phyloP scores from a whole-genome alignment of 179 eudicot species.

The Amaranthus tricolor region DNA sequence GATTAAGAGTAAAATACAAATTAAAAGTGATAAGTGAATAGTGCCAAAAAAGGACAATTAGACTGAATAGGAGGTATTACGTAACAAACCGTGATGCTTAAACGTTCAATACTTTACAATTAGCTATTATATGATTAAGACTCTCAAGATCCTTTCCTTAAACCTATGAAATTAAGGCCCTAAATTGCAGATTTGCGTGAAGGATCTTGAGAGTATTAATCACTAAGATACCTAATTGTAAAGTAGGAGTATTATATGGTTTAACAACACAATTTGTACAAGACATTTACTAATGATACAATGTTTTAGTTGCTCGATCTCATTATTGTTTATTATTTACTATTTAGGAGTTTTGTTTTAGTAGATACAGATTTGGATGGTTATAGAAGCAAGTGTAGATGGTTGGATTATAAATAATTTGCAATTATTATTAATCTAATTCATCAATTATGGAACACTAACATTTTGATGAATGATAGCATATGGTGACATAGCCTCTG shows the following conservation, averaged over 20 bases:
- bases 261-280: slow-evolving; percentile 16
- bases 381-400: slow-evolving; percentile 9
- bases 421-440: not conserved
- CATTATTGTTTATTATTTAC: not conserved
- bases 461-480: no score
- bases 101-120: no score
- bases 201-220: slow-evolving; percentile 21
- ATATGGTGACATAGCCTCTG: no score
- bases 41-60: no score
- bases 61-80: no score
- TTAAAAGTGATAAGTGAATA: no score
- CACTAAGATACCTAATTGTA: slow-evolving; percentile 17
- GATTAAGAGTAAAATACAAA: no score
- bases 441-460: no score
- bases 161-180: not conserved
- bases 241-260: slow-evolving; percentile 12
- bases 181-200: not conserved
- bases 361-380: not conserved
- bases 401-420: slow-evolving; percentile 16
- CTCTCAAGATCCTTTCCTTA: no score
- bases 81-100: no score
- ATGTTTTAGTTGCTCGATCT: not conserved
- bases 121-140: no score
- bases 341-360: slow-evolving; percentile 15
- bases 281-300: not conserved